Evolutionary conservation across 164 flowering plant species (phyloP).

Genomic region (Dillenia suffruticosa): DNA sequence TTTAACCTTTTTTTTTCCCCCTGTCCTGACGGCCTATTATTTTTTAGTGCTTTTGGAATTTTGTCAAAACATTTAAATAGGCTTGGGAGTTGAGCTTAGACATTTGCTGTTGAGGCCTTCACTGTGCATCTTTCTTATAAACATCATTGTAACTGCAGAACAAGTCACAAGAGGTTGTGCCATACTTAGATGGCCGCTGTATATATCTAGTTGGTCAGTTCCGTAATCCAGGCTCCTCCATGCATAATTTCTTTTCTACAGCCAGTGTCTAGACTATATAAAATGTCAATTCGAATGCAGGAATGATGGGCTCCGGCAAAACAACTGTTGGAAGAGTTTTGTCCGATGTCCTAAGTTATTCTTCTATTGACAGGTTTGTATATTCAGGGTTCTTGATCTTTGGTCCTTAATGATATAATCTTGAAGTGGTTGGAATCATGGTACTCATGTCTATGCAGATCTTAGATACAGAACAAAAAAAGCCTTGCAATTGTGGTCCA

Average conservation of each 20-base stretch:
- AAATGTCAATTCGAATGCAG: slow-evolving; percentile 31
- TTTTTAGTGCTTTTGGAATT: background rate
- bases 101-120: background rate
- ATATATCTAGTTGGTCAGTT: slow-evolving; percentile 94
- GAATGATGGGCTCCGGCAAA: slow-evolving; percentile 99
- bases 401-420: no score
- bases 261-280: slow-evolving; percentile 2
- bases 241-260: background rate
- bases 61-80: background rate
- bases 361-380: slow-evolving; percentile 82
- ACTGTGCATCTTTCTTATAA: slow-evolving; percentile 13
- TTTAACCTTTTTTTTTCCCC: background rate
- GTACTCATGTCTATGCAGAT: no score
- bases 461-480: no score
- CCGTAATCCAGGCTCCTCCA: slow-evolving; percentile 5
- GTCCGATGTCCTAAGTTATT: slow-evolving; percentile 72
- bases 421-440: no score
- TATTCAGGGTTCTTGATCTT: background rate
- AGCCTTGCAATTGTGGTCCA: no score
- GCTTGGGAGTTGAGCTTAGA: background rate
- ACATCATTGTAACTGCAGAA: slow-evolving; percentile 47
- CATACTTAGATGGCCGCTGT: slow-evolving; percentile 68
- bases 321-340: slow-evolving; percentile 89
- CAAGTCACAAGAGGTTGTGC: slow-evolving; percentile 62
- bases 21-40: background rate